These are phyloP conservation scores for Schwanniomyces yamadae DNA, from an alignment of 805 yeast species.

Conservation along the genomic window DNA sequence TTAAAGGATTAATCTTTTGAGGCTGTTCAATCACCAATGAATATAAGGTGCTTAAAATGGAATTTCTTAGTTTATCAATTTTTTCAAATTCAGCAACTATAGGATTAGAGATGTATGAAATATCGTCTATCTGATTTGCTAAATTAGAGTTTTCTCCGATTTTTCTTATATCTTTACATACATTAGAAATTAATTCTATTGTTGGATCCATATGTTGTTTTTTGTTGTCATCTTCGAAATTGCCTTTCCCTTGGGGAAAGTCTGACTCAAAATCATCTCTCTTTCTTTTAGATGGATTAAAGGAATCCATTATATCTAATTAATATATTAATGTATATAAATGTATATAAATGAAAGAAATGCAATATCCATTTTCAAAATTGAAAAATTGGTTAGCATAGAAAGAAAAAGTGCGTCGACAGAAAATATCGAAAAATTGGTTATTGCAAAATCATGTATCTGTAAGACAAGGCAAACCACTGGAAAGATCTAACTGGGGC, in stretches of 20 bases:
- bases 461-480: too few relatives aligned
- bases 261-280: constrained; percentile 30
- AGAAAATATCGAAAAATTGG: not conserved
- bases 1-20: constrained; percentile 74
- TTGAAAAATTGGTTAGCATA: constrained; percentile 1
- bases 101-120: constrained; percentile 66
- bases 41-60: constrained; percentile 60
- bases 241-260: constrained; percentile 9
- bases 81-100: constrained; percentile 64
- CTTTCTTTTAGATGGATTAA: constrained; percentile 22
- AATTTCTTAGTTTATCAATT: constrained; percentile 57
- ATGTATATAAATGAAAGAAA: not conserved
- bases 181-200: constrained; percentile 39
- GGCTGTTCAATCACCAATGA: constrained; percentile 87
- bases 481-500: too few relatives aligned
- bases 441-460: not conserved
- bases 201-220: constrained; percentile 42
- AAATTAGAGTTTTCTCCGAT: constrained; percentile 44
- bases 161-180: constrained; percentile 44
- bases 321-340: not conserved
- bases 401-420: not conserved
- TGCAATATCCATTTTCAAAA: not conserved
- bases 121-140: constrained; percentile 42
- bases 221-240: constrained; percentile 28
- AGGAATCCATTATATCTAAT: constrained; percentile 10